Percentiles rank a stretch among this genome's conserved stretches.
phyloP scores from a whole-genome alignment of 495 filamentous ascomycete species.

The Neurospora intermedia region DNA sequence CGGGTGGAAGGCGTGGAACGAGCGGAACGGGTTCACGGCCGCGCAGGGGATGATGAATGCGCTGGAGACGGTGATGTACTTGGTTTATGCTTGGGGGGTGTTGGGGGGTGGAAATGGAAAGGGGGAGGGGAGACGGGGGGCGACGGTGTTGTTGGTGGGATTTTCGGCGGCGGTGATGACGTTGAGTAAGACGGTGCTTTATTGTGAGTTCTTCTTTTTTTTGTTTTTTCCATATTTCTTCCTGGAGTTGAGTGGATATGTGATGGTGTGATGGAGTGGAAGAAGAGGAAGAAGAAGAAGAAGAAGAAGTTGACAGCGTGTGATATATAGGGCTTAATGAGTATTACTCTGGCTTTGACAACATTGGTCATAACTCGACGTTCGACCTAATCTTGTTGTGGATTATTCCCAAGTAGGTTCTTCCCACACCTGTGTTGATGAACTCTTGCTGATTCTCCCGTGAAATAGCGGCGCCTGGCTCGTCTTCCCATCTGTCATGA shows the following conservation, averaged over 20 bases:
- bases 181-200: slow-evolving; percentile 76
- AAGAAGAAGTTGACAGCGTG: not conserved
- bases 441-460: slow-evolving; percentile 1
- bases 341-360: slow-evolving; percentile 61
- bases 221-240: no score
- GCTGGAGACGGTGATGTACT: slow-evolving; percentile 60
- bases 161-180: slow-evolving; percentile 70
- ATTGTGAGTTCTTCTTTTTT: slow-evolving; percentile 72
- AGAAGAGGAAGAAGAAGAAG: no score
- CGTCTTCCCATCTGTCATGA: slow-evolving; percentile 58
- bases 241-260: not conserved
- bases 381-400: slow-evolving; percentile 51
- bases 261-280: not conserved
- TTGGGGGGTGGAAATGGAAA: slow-evolving; percentile 23
- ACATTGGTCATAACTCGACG: slow-evolving; percentile 65
- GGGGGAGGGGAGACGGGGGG: slow-evolving; percentile 49
- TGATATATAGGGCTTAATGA: slow-evolving; percentile 57
- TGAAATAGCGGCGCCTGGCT: slow-evolving; percentile 63
- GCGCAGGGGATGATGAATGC: slow-evolving; percentile 68
- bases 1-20: slow-evolving; percentile 65
- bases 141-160: slow-evolving; percentile 52
- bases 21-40: slow-evolving; percentile 64
- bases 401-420: slow-evolving; percentile 72
- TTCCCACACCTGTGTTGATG: not conserved
- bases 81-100: slow-evolving; percentile 47